Evolutionary conservation across 1,139 yeast species (phyloP).

Genomic region (Schwanniomyces etchellsii): DNA sequence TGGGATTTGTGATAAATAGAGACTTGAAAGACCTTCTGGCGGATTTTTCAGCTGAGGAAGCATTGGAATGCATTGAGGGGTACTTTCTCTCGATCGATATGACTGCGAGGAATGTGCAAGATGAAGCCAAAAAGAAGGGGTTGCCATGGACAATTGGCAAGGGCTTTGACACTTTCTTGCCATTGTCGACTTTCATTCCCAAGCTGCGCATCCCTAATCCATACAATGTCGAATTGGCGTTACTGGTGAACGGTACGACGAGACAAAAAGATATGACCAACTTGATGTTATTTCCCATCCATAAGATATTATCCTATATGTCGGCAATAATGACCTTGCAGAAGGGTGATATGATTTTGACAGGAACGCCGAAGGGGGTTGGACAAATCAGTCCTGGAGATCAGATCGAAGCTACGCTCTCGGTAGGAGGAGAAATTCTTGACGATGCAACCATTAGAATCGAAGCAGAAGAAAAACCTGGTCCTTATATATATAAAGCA

Average conservation of each 20-base stretch:
- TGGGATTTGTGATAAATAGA: conserved; percentile 71
- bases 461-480: conserved; percentile 62
- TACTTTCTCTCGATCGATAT: conserved; percentile 87
- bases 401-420: conserved; percentile 55
- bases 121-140: conserved; percentile 90
- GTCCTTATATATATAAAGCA: conserved; percentile 67
- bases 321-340: conserved; percentile 85
- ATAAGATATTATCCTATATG: conserved; percentile 72
- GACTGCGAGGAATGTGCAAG: conserved; percentile 95
- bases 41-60: conserved; percentile 57
- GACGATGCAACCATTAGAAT: conserved; percentile 49
- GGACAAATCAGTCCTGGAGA: conserved; percentile 81
- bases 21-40: conserved; percentile 59
- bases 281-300: conserved; percentile 86
- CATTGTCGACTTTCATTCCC: conserved; percentile 68
- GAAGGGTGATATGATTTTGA: conserved; percentile 84
- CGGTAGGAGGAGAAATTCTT: conserved; percentile 49
- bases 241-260: conserved; percentile 63
- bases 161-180: conserved; percentile 94
- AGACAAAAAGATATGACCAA: conserved; percentile 76
- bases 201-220: conserved; percentile 67
- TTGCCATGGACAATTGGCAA: conserved; percentile 96
- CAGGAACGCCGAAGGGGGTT: conserved; percentile 99
- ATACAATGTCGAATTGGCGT: conserved; percentile 58
- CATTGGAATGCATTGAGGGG: conserved; percentile 73